phyloP scores from a whole-genome alignment of 164 flowering plant species.

The Liquidambar formosana region DNA sequence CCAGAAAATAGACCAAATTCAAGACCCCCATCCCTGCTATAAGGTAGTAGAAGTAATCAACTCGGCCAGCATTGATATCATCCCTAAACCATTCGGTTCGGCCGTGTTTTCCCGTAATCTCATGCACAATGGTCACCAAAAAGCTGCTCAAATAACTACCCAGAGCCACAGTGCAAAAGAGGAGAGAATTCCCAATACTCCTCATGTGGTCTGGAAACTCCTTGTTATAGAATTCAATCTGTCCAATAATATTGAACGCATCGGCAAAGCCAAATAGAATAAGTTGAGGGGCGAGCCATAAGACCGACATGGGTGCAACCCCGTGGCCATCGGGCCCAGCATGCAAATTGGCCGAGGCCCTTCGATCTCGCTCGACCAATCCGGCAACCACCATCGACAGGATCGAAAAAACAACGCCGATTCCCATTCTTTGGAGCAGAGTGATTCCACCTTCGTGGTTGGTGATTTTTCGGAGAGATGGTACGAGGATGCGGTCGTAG shows the following conservation, averaged over 20 bases:
- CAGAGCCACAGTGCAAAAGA: conserved; percentile 44
- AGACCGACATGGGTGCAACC: conserved; percentile 40
- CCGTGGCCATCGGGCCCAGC: conserved; percentile 19
- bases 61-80: conserved; percentile 52
- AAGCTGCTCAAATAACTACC: conserved; percentile 59
- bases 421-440: conserved; percentile 67
- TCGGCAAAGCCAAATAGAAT: conserved; percentile 65
- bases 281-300: conserved; percentile 84
- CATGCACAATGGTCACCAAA: conserved; percentile 53
- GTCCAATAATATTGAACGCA: conserved; percentile 70
- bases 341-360: conserved; percentile 32
- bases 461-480: conserved; percentile 46
- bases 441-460: conserved; percentile 61
- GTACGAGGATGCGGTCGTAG: conserved; percentile 63
- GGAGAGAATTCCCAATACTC: conserved; percentile 59
- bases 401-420: conserved; percentile 56
- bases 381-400: conserved; percentile 66
- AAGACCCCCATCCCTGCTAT: conserved; percentile 50
- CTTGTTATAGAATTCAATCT: conserved; percentile 71
- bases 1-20: conserved; percentile 47
- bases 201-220: conserved; percentile 81
- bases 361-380: conserved; percentile 39
- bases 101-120: conserved; percentile 32
- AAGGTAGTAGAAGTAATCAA: conserved; percentile 63
- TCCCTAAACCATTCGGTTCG: conserved; percentile 58